A percentile compares a stretch with the other conserved stretches of the same genome.
Evolutionary conservation across 169 alveolate genomes (phyloP).

Genomic region (Besnoitia besnoiti): DNA sequence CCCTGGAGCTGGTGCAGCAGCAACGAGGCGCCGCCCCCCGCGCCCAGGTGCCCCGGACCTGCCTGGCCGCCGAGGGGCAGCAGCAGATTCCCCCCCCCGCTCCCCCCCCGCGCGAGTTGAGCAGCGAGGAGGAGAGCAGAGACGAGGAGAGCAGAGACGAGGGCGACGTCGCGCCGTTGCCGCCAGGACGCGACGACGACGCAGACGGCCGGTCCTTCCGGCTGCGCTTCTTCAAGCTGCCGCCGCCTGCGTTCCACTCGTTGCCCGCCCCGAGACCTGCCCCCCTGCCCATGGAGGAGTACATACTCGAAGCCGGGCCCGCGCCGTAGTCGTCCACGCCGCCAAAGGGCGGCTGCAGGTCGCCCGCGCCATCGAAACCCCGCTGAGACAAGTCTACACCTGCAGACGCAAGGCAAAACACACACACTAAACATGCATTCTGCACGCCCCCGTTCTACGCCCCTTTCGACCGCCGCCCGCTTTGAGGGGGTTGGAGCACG

Average conservation of each 20-base stretch:
- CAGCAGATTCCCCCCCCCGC: not conserved
- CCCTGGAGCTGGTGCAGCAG: slow-evolving; percentile 32
- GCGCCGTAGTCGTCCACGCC: not conserved
- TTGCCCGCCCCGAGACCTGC: not conserved
- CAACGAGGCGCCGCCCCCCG: slow-evolving; percentile 5
- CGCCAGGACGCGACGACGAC: not conserved
- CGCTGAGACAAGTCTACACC: not conserved
- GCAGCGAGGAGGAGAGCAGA: too few relatives aligned
- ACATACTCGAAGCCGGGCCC: not conserved
- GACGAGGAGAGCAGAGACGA: not conserved
- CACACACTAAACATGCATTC: too few relatives aligned
- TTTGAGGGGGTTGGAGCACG: too few relatives aligned
- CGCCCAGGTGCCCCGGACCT: not conserved
- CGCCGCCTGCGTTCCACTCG: not conserved
- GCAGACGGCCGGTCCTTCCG: not conserved
- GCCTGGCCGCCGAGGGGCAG: not conserved
- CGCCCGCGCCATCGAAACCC: not conserved
- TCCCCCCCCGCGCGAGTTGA: not conserved
- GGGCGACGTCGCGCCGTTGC: not conserved
- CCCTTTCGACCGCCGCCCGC: too few relatives aligned
- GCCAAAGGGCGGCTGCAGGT: not conserved
- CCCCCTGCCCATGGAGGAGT: not conserved
- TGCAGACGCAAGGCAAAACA: not conserved
- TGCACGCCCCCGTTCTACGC: too few relatives aligned
- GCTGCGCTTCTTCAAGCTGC: not conserved